These are phyloP conservation scores for Boletus rex-veris DNA, from an alignment of 768 basidiomycete species.

Conservation along the genomic window DNA sequence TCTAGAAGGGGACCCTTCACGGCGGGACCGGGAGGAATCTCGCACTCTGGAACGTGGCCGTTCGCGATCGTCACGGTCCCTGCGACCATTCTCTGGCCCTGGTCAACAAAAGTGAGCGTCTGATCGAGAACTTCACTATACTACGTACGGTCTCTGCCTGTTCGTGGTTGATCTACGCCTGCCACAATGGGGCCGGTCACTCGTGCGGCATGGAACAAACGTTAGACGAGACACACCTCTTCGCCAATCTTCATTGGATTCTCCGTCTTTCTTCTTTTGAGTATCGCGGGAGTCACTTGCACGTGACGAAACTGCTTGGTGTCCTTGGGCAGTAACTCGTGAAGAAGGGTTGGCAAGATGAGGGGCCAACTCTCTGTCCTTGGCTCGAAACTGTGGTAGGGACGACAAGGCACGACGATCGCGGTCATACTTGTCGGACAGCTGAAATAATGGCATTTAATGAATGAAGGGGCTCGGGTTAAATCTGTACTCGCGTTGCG, in stretches of 20 bases:
- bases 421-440: constrained; percentile 86
- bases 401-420: constrained; percentile 60
- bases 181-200: background rate
- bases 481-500: constrained; percentile 51
- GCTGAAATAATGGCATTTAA: constrained; percentile 38
- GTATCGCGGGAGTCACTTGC: constrained; percentile 57
- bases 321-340: constrained; percentile 37
- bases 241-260: constrained; percentile 81
- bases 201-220: background rate
- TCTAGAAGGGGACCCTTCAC: constrained; percentile 54
- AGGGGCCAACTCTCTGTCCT: constrained; percentile 66
- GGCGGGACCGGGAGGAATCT: constrained; percentile 58
- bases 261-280: constrained; percentile 65
- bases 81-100: constrained; percentile 55
- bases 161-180: constrained; percentile 50
- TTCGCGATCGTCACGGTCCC: constrained; percentile 61
- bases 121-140: background rate
- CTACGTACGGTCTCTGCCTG: constrained; percentile 56
- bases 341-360: constrained; percentile 48
- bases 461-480: background rate
- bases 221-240: constrained; percentile 51
- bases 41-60: constrained; percentile 60
- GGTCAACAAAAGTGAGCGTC: constrained; percentile 10
- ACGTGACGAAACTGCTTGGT: constrained; percentile 41
- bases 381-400: constrained; percentile 49